Percentiles rank a stretch among this genome's conserved stretches.
These are phyloP conservation scores for Tardiomyces depauwii DNA, from an alignment of 1,139 yeast genomes.

Conservation along the genomic window DNA sequence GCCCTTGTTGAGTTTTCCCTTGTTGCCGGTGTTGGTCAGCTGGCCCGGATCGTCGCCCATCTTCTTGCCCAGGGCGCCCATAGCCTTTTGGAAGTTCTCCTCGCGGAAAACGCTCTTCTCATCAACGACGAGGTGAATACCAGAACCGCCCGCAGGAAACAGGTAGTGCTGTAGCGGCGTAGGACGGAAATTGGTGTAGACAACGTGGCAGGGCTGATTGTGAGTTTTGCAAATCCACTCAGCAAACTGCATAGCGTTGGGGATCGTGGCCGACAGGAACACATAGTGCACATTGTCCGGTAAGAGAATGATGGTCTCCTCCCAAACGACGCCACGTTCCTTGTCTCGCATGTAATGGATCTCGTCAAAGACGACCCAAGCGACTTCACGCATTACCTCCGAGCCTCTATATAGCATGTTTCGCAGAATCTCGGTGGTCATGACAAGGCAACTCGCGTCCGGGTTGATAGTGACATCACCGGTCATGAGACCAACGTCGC, in stretches of 20 bases:
- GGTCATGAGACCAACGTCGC: constrained; percentile 91
- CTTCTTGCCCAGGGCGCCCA: constrained; percentile 81
- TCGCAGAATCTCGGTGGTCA: constrained; percentile 95
- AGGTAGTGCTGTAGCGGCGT: constrained; percentile 95
- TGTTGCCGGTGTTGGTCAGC: constrained; percentile 44
- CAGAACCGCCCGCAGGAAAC: constrained; percentile 96
- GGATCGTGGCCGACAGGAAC: constrained; percentile 90
- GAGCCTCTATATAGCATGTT: constrained; percentile 96
- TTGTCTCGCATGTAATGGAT: constrained; percentile 96
- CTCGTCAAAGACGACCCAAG: constrained; percentile 94
- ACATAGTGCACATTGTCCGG: constrained; percentile 91
- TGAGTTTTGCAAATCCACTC: constrained; percentile 97
- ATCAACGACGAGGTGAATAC: constrained; percentile 93
- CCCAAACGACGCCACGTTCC: constrained; percentile 99
- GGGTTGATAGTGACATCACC: constrained; percentile 98
- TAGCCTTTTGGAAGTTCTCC: constrained; percentile 95
- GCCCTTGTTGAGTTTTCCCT: constrained; percentile 82
- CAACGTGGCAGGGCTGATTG: constrained; percentile 95
- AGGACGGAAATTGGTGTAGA: constrained; percentile 96
- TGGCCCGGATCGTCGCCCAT: constrained; percentile 70
- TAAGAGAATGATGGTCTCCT: constrained; percentile 90
- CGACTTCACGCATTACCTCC: constrained; percentile 91
- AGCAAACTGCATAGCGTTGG: constrained; percentile 97
- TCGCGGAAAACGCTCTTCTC: constrained; percentile 94
- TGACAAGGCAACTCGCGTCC: constrained; percentile 89